phyloP scores from a whole-genome alignment of 1,284 basidiomycete genomes.

The Gomphus sp. region DNA sequence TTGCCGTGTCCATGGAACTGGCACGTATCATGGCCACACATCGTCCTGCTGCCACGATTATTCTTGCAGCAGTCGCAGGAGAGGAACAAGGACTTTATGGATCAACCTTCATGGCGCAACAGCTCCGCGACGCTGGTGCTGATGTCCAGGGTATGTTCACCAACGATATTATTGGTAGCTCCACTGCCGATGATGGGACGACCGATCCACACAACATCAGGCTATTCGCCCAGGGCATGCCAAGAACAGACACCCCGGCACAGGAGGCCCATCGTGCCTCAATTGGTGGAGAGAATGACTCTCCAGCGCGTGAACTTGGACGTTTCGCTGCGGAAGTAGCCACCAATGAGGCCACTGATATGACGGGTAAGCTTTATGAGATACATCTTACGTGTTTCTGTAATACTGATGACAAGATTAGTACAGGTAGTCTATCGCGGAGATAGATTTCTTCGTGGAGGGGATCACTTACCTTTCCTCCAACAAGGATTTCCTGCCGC shows the following conservation, averaged over 20 bases:
- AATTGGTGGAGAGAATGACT: slow-evolving; percentile 45
- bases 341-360: slow-evolving; percentile 34
- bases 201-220: slow-evolving; percentile 36
- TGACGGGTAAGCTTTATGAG: slow-evolving; percentile 30
- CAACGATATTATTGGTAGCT: slow-evolving; percentile 41
- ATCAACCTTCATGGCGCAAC: slow-evolving; percentile 35
- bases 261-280: slow-evolving; percentile 25
- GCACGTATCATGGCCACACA: slow-evolving; percentile 38
- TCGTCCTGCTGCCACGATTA: slow-evolving; percentile 35
- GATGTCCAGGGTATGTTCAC: slow-evolving; percentile 49
- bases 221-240: slow-evolving; percentile 41
- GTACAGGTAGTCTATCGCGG: slow-evolving; percentile 40
- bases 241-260: slow-evolving; percentile 29
- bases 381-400: neutral
- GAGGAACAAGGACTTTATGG: slow-evolving; percentile 46
- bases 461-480: slow-evolving; percentile 45
- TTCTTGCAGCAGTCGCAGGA: slow-evolving; percentile 41
- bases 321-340: slow-evolving; percentile 41
- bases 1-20: slow-evolving; percentile 42
- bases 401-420: slow-evolving; percentile 14
- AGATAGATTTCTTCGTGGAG: slow-evolving; percentile 43
- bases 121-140: slow-evolving; percentile 29
- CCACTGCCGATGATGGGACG: slow-evolving; percentile 36
- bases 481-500: slow-evolving; percentile 39
- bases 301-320: slow-evolving; percentile 39